Percentiles rank a stretch among this genome's conserved stretches.
Evolutionary conservation across 441 rosid species (phyloP).

Genomic region (Macaranga tanarius): DNA sequence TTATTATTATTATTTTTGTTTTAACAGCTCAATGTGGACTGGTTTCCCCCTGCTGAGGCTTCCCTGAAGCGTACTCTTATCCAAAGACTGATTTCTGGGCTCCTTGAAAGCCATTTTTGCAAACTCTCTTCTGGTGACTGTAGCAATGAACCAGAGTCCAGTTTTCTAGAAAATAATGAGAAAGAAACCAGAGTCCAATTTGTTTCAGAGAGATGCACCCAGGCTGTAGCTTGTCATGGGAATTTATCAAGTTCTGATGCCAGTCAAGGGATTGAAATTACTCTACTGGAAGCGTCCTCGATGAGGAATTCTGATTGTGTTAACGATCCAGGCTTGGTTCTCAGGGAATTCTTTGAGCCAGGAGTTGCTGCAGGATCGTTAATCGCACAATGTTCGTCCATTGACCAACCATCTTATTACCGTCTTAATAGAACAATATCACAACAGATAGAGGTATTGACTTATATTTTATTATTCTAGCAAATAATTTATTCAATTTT

Average conservation of each 20-base stretch:
- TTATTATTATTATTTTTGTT: conserved; percentile 19
- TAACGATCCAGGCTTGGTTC: conserved; percentile 76
- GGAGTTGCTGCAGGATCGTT: conserved; percentile 68
- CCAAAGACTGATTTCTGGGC: conserved; percentile 50
- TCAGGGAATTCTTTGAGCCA: conserved; percentile 73
- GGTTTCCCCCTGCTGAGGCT: conserved; percentile 81
- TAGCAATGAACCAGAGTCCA: conserved; percentile 39
- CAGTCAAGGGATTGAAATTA: conserved; percentile 67
- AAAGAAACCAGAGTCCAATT: conserved; percentile 41
- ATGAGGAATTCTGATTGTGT: conserved; percentile 52
- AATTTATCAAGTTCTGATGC: conserved; percentile 45
- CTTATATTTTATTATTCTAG: conserved; percentile 15
- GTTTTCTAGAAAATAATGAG: conserved; percentile 42
- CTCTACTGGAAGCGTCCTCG: conserved; percentile 61
- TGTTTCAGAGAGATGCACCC: conserved; percentile 42
- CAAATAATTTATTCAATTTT: conserved; percentile 3
- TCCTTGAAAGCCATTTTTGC: conserved; percentile 40
- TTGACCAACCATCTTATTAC: conserved; percentile 58
- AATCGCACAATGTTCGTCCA: conserved; percentile 59
- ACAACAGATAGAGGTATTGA: conserved; percentile 60
- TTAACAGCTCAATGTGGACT: conserved; percentile 60
- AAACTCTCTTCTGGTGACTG: conserved; percentile 35
- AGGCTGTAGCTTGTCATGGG: conserved; percentile 43
- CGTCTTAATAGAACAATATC: conserved; percentile 50
- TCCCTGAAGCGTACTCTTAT: conserved; percentile 63